These are phyloP conservation scores for Panicum virgatum DNA, from an alignment of 202 grass and related monocot species.

Conservation along the genomic window DNA sequence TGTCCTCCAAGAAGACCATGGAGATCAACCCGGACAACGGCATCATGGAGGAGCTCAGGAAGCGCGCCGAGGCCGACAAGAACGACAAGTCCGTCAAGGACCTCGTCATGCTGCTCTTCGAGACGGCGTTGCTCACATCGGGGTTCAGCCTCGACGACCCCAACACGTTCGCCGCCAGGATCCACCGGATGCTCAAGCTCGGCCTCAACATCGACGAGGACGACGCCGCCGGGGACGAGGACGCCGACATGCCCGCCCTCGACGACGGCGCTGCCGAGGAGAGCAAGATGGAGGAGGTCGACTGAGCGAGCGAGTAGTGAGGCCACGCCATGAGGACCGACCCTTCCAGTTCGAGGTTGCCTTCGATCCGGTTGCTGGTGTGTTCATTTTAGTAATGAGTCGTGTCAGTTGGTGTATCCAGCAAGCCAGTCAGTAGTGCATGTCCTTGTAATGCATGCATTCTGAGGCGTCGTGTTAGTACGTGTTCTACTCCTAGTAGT, in stretches of 20 bases:
- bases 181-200: slow-evolving; percentile 67
- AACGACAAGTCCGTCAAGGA: slow-evolving; percentile 64
- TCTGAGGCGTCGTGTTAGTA: background rate
- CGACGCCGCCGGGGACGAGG: background rate
- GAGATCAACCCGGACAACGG: slow-evolving; percentile 69
- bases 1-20: slow-evolving; percentile 74
- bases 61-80: slow-evolving; percentile 36
- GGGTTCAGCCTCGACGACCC: slow-evolving; percentile 68
- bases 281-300: slow-evolving; percentile 71
- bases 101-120: slow-evolving; percentile 53
- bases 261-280: slow-evolving; percentile 44
- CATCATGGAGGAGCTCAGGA: slow-evolving; percentile 59
- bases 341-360: no score
- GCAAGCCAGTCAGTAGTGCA: no score
- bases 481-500: background rate
- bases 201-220: slow-evolving; percentile 59
- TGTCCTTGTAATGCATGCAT: background rate
- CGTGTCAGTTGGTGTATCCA: background rate
- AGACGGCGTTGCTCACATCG: slow-evolving; percentile 58
- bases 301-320: slow-evolving; percentile 18
- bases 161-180: slow-evolving; percentile 58
- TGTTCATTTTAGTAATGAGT: background rate
- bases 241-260: slow-evolving; percentile 48
- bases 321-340: no score
- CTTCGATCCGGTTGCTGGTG: background rate